These are phyloP conservation scores for Cucurbita pepo DNA, from an alignment of 306 rosid genomes.

Conservation along the genomic window DNA sequence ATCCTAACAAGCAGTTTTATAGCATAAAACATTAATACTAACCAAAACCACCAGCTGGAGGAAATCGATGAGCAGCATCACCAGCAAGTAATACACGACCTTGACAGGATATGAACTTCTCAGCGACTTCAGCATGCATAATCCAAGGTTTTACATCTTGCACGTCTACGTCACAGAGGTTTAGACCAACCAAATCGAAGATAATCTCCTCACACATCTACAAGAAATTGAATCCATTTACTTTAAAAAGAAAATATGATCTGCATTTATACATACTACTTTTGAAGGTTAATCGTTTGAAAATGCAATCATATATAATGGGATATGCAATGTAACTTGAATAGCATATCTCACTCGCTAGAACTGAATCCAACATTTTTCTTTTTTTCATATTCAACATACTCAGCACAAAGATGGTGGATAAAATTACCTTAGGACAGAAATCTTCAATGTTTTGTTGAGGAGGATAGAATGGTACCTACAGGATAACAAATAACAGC, in stretches of 20 bases:
- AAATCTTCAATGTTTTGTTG: conserved; percentile 76
- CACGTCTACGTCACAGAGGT: conserved; percentile 55
- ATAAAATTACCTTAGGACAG: conserved; percentile 42
- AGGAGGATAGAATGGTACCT: conserved; percentile 95
- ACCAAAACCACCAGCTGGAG: conserved; percentile 99
- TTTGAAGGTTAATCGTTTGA: background rate
- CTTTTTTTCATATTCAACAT: background rate
- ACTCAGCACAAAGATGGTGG: background rate
- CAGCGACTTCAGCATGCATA: conserved; percentile 98
- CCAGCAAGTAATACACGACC: conserved; percentile 69
- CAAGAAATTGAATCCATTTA: conserved; percentile 17
- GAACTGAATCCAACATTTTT: background rate
- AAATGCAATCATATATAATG: background rate
- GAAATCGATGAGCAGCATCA: conserved; percentile 95
- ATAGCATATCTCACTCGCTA: background rate
- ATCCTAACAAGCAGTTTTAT: background rate
- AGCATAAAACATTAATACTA: conserved; percentile 19
- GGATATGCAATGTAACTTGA: background rate
- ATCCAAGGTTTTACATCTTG: conserved; percentile 81
- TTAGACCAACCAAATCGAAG: conserved; percentile 62
- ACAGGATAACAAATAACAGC: conserved; percentile 16
- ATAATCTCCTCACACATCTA: conserved; percentile 67
- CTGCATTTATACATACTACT: background rate
- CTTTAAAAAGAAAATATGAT: background rate
- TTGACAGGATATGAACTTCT: conserved; percentile 44